These are phyloP conservation scores for Mortierella sp. DNA, from an alignment of 371 early-diverging fungal species.

Conservation along the genomic window DNA sequence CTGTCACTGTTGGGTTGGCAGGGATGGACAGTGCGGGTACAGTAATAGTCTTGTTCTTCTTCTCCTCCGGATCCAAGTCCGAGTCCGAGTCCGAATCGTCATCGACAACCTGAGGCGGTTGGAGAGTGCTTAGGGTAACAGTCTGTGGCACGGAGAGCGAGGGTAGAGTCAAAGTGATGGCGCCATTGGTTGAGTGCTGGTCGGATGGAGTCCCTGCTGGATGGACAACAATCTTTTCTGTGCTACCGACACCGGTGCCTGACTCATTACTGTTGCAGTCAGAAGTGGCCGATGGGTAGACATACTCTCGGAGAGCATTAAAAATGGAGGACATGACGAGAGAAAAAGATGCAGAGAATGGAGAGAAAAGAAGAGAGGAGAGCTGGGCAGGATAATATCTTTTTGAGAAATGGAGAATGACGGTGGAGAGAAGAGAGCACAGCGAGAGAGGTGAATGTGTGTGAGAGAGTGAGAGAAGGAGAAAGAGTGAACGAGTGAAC, in stretches of 20 bases:
- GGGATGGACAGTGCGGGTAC: constrained; percentile 10
- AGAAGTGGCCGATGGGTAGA: constrained; percentile 16
- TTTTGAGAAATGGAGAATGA: too few relatives aligned
- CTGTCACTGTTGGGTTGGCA: constrained; percentile 5
- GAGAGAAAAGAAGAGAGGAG: too few relatives aligned
- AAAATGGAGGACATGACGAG: constrained; percentile 8
- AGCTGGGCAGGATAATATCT: too few relatives aligned
- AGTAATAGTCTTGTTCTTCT: constrained; percentile 3
- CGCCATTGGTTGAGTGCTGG: too few relatives aligned
- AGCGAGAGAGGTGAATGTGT: too few relatives aligned
- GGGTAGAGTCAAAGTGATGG: too few relatives aligned
- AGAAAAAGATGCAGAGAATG: too few relatives aligned
- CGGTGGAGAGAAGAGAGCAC: too few relatives aligned
- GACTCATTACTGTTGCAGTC: not conserved
- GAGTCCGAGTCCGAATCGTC: constrained; percentile 31
- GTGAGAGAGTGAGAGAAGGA: too few relatives aligned
- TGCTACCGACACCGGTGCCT: not conserved
- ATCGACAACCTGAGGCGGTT: constrained; percentile 17
- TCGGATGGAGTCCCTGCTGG: constrained; percentile 1
- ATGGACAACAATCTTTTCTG: constrained; percentile 31
- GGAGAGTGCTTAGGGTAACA: constrained; percentile 19
- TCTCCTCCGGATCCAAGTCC: constrained; percentile 22
- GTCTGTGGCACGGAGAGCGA: constrained; percentile 19
- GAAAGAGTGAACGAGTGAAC: too few relatives aligned
- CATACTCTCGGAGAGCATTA: constrained; percentile 29